Conservation (phyloP, 495 filamentous ascomycete genomes). For the Penicillium verhagenii region DNA sequence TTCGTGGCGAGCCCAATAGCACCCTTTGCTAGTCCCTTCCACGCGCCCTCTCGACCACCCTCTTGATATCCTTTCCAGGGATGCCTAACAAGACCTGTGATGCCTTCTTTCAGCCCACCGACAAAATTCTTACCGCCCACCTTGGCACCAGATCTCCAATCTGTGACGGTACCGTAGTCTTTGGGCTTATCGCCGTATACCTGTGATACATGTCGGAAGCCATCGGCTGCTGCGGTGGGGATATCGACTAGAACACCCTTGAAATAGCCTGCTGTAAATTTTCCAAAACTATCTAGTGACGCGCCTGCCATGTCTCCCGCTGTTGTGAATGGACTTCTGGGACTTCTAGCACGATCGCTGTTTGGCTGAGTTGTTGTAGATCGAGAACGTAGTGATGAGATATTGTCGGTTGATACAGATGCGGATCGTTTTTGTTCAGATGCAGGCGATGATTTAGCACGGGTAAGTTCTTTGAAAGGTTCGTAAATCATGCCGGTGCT, state of each 20-base stretch:
- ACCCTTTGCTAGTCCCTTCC: slow-evolving; percentile 70
- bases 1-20: slow-evolving; percentile 72
- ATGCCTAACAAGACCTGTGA: slow-evolving; percentile 65
- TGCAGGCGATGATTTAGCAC: slow-evolving; percentile 4
- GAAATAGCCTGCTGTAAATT: slow-evolving; percentile 28
- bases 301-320: slow-evolving; percentile 29
- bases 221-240: slow-evolving; percentile 70
- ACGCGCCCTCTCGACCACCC: slow-evolving; percentile 56
- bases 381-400: background rate
- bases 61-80: slow-evolving; percentile 62
- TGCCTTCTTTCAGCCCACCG: slow-evolving; percentile 71
- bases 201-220: slow-evolving; percentile 79
- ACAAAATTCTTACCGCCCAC: slow-evolving; percentile 57
- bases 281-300: slow-evolving; percentile 30
- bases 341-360: background rate
- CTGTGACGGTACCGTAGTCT: slow-evolving; percentile 33
- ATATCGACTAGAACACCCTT: slow-evolving; percentile 57
- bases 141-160: slow-evolving; percentile 35
- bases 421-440: background rate
- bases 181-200: slow-evolving; percentile 63
- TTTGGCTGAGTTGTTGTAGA: background rate
- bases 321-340: slow-evolving; percentile 7
- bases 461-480: slow-evolving; percentile 32
- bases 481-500: slow-evolving; percentile 33
- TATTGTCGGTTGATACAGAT: slow-evolving; percentile 5